A percentile compares a stretch with the other conserved stretches of the same genome.
Conservation (phyloP, 805 yeast species). For the Nakazawaea ambrosiae region DNA sequence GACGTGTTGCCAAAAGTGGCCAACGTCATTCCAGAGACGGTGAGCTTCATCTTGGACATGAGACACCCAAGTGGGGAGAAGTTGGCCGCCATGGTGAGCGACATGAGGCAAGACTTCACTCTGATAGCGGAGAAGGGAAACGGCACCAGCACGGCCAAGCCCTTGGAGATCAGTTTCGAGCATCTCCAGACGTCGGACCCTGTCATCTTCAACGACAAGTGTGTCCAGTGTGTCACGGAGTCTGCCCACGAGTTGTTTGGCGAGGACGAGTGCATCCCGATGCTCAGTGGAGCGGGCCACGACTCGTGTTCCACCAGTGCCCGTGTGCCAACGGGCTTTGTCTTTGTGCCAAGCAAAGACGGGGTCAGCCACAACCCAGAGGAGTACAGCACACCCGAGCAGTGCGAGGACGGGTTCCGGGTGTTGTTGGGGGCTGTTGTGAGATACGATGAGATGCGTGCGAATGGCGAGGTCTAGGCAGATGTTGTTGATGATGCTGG, state of each 20-base stretch:
- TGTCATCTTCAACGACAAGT: conserved; percentile 45
- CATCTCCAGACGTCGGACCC: conserved; percentile 47
- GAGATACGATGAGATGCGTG: conserved; percentile 27
- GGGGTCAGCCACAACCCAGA: conserved; percentile 64
- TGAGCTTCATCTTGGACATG: conserved; percentile 52
- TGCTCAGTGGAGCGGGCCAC: conserved; percentile 69
- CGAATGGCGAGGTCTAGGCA: conserved; percentile 14
- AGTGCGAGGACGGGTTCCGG: conserved; percentile 52
- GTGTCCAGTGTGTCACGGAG: conserved; percentile 43
- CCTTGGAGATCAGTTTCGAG: conserved; percentile 33
- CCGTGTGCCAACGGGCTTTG: conserved; percentile 64
- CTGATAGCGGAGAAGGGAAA: conserved; percentile 28
- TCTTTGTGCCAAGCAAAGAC: conserved; percentile 61
- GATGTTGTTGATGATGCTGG: too few relatives aligned
- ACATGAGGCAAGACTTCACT: conserved; percentile 29
- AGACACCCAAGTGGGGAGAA: conserved; percentile 46
- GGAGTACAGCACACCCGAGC: conserved; percentile 60
- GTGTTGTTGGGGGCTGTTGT: conserved; percentile 47
- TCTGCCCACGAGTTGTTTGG: conserved; percentile 47
- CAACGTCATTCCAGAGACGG: conserved; percentile 61
- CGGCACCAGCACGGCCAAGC: conserved; percentile 20
- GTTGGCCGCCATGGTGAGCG: conserved; percentile 29
- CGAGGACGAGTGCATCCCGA: conserved; percentile 32
- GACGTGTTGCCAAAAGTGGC: conserved; percentile 53
- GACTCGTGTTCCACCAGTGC: conserved; percentile 57